Percentiles rank a stretch among this genome's conserved stretches.
Conservation (phyloP, 2,329 filamentous ascomycete species). For the Teratosphaeria destructans region DNA sequence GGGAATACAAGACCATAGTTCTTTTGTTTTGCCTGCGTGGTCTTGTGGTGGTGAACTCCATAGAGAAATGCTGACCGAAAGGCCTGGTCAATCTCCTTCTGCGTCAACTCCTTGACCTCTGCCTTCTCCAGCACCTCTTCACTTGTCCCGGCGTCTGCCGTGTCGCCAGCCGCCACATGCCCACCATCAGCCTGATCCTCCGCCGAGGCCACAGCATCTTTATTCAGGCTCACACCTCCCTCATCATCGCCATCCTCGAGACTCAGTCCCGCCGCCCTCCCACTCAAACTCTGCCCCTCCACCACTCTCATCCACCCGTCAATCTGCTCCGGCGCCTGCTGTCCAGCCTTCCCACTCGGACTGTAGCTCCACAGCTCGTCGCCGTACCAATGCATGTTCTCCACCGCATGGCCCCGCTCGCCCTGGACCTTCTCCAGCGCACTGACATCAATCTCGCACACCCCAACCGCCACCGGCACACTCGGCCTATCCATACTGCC, state of each 20-base stretch:
- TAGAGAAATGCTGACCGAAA: constrained; percentile 56
- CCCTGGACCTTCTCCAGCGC: constrained; percentile 47
- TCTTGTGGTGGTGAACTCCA: constrained; percentile 50
- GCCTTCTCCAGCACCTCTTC: constrained; percentile 15
- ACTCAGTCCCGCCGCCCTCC: constrained; percentile 27
- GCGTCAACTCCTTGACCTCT: constrained; percentile 35
- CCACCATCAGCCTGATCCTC: constrained; percentile 8
- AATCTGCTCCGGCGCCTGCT: constrained; percentile 42
- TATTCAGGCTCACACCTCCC: constrained; percentile 29
- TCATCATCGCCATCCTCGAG: constrained; percentile 32
- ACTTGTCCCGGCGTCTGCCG: constrained; percentile 8
- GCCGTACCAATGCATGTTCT: constrained; percentile 56
- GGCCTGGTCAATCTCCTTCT: constrained; percentile 55
- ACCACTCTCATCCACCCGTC: constrained; percentile 39
- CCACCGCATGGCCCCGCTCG: constrained; percentile 53
- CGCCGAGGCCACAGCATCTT: neutral
- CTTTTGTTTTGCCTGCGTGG: constrained; percentile 40
- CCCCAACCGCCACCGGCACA: constrained; percentile 53
- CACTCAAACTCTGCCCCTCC: constrained; percentile 7
- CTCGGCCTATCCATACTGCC: constrained; percentile 49
- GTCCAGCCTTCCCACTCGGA: constrained; percentile 42
- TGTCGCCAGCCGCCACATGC: constrained; percentile 13
- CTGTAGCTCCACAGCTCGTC: constrained; percentile 61
- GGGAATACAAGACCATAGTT: constrained; percentile 51
- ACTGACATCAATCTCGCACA: constrained; percentile 54